A percentile compares a stretch with the other conserved stretches of the same genome.
These are phyloP conservation scores for Zasmidium cellare DNA, from an alignment of 2,329 filamentous ascomycete species.

Conservation along the genomic window DNA sequence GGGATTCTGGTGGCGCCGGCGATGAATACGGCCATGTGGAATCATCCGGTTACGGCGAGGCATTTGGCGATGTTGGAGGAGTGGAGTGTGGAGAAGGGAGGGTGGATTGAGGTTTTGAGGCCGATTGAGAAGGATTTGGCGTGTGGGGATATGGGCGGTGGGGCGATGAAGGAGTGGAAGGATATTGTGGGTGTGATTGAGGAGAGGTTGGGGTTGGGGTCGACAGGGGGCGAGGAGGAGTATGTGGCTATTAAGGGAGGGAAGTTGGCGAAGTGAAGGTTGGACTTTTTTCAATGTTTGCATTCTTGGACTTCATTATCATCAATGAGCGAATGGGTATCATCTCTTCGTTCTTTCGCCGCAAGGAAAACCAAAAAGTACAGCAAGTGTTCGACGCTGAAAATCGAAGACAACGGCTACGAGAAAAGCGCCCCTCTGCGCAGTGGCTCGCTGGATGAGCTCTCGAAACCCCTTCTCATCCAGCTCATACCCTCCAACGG, in stretches of 20 bases:
- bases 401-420: not conserved
- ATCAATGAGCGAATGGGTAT: conserved; percentile 21
- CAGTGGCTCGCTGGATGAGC: not conserved
- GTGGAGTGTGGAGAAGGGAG: conserved; percentile 60
- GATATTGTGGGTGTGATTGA: conserved; percentile 70
- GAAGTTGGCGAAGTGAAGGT: not conserved
- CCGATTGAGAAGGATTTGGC: conserved; percentile 77
- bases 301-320: conserved; percentile 4
- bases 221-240: not conserved
- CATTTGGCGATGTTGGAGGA: conserved; percentile 72
- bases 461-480: not conserved
- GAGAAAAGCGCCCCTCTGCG: conserved; percentile 7
- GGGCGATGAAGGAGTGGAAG: conserved; percentile 81
- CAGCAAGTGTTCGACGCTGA: not conserved
- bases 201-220: conserved; percentile 32
- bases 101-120: conserved; percentile 68
- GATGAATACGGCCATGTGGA: conserved; percentile 93
- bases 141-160: conserved; percentile 79
- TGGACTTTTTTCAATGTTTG: not conserved
- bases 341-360: conserved; percentile 4
- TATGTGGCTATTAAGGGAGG: conserved; percentile 1
- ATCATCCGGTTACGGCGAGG: conserved; percentile 74
- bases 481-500: conserved; percentile 28
- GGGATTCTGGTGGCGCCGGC: conserved; percentile 74
- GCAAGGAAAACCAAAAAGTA: conserved; percentile 1